Evolutionary conservation across 73 alveolate species (phyloP).

Genomic region (Tetrahymena malaccensis): DNA sequence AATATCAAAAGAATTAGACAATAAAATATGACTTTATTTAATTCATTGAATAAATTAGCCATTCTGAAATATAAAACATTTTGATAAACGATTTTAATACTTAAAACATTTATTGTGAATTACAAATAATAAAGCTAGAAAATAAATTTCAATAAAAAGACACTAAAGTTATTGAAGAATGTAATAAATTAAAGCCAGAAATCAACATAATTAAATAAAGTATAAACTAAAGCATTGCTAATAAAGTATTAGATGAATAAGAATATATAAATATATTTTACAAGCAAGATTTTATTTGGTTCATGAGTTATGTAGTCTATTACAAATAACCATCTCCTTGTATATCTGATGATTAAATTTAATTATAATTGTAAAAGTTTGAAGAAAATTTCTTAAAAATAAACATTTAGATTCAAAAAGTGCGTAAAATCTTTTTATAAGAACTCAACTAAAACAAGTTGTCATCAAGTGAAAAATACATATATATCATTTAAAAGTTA

Average conservation of each 20-base stretch:
- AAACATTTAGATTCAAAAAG: neutral
- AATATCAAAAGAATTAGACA: neutral
- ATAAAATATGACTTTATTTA: neutral
- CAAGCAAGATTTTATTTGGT: neutral
- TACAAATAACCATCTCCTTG: neutral
- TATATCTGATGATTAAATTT: neutral
- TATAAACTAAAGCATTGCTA: too few species aligned
- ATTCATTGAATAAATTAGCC: neutral
- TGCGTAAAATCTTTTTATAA: neutral
- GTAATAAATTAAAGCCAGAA: neutral
- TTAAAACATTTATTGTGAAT: neutral
- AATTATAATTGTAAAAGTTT: neutral
- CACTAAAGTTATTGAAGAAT: neutral
- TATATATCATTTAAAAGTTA: neutral
- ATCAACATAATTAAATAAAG: neutral
- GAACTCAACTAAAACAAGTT: neutral
- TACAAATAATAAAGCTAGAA: too few species aligned
- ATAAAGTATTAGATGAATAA: too few species aligned
- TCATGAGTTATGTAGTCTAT: neutral
- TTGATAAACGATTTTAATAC: neutral
- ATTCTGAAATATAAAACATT: neutral
- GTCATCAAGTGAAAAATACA: neutral
- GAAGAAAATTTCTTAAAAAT: neutral
- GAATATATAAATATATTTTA: neutral
- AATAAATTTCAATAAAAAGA: too few species aligned